A percentile compares a stretch with the other conserved stretches of the same genome.
Conservation (phyloP, 768 basidiomycete genomes). For the Lentinula boryana region DNA sequence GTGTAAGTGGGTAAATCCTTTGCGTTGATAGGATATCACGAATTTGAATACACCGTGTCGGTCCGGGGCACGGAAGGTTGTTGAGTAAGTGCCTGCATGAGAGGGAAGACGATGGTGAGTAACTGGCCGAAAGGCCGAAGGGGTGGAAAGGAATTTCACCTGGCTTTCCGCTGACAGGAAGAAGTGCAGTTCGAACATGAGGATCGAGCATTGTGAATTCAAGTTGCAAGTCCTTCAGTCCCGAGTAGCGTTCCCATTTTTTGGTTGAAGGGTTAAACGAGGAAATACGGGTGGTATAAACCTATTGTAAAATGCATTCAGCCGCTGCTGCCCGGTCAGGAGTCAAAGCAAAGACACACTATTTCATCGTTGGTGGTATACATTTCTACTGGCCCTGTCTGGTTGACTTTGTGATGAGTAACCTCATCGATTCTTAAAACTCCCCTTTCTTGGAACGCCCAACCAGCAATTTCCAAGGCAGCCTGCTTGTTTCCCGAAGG, state of each 20-base stretch:
- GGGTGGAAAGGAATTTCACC: constrained; percentile 28
- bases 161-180: constrained; percentile 45
- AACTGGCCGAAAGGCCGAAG: background rate
- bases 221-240: constrained; percentile 76
- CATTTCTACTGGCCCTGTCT: constrained; percentile 52
- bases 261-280: constrained; percentile 50
- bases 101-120: background rate
- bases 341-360: constrained; percentile 33
- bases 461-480: constrained; percentile 67
- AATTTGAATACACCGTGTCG: constrained; percentile 99
- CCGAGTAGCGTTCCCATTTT: constrained; percentile 69
- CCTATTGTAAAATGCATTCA: constrained; percentile 32
- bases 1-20: constrained; percentile 77
- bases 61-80: constrained; percentile 88
- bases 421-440: constrained; percentile 74
- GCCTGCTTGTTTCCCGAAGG: constrained; percentile 74
- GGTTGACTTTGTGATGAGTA: constrained; percentile 67
- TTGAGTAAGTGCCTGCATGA: constrained; percentile 40
- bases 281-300: constrained; percentile 70
- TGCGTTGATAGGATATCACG: constrained; percentile 83
- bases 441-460: constrained; percentile 87
- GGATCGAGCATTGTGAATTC: constrained; percentile 99
- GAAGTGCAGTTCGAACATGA: constrained; percentile 79
- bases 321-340: background rate
- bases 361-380: constrained; percentile 88